Evolutionary conservation across 2,329 filamentous ascomycete species (phyloP).

Genomic region (Cadophora malorum): DNA sequence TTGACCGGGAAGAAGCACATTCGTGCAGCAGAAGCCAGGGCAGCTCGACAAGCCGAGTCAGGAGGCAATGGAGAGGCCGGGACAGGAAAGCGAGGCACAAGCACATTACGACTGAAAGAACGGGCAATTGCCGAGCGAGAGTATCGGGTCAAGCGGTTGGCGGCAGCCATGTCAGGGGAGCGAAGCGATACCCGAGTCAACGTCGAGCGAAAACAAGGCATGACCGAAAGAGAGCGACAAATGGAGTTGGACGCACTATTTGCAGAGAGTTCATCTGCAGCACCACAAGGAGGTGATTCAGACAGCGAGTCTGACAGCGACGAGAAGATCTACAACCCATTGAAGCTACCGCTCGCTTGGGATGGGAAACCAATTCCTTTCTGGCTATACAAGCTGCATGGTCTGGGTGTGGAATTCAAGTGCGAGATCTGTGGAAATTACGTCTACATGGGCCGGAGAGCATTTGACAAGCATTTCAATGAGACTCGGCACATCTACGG

Average conservation of each 20-base stretch:
- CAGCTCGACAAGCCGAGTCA: constrained; percentile 53
- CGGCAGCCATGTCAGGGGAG: constrained; percentile 83
- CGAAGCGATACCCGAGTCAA: constrained; percentile 90
- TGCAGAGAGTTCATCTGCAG: constrained; percentile 56
- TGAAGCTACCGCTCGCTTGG: constrained; percentile 96
- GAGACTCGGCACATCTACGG: constrained; percentile 93
- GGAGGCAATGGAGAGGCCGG: constrained; percentile 35
- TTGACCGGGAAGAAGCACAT: constrained; percentile 91
- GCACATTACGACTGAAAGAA: constrained; percentile 72
- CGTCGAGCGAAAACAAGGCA: constrained; percentile 93
- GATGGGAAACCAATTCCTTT: constrained; percentile 99
- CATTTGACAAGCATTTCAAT: constrained; percentile 98
- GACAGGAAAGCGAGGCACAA: constrained; percentile 41
- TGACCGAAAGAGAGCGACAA: constrained; percentile 95
- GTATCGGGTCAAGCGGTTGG: constrained; percentile 79
- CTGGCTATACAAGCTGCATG: constrained; percentile 98
- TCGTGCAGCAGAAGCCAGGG: constrained; percentile 75
- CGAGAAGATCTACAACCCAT: constrained; percentile 93
- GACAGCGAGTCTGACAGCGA: constrained; percentile 77
- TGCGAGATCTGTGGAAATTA: constrained; percentile 99
- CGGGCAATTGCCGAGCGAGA: constrained; percentile 90
- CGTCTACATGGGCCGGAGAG: constrained; percentile 96
- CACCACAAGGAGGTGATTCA: constrained; percentile 53
- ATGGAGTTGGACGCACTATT: constrained; percentile 92
- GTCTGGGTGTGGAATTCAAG: constrained; percentile 89